These are phyloP conservation scores for Pisolithus tinctorius DNA, from an alignment of 768 basidiomycete genomes.

Conservation along the genomic window DNA sequence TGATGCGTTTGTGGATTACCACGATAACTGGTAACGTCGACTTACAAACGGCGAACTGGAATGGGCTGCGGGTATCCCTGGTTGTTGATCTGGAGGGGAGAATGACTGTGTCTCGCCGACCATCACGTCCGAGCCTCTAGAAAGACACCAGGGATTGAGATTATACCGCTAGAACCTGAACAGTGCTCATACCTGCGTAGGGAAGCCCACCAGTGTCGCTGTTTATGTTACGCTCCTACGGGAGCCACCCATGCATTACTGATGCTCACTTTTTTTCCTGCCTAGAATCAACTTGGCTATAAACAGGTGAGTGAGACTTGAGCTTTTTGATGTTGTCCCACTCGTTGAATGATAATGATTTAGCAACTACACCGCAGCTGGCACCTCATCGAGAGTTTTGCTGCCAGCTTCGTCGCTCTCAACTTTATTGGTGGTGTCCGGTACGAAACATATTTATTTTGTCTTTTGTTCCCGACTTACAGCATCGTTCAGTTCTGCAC, in stretches of 20 bases:
- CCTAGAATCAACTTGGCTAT: constrained; percentile 69
- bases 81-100: constrained; percentile 25
- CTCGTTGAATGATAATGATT: background rate
- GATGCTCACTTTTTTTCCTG: constrained; percentile 31
- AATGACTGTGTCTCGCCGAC: constrained; percentile 13
- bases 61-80: constrained; percentile 88
- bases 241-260: constrained; percentile 41
- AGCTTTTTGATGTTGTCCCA: background rate
- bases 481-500: constrained; percentile 45
- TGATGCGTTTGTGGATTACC: constrained; percentile 22
- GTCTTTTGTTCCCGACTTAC: constrained; percentile 3
- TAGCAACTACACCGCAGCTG: constrained; percentile 85
- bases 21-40: constrained; percentile 66
- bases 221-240: constrained; percentile 34
- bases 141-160: constrained; percentile 72
- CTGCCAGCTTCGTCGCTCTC: constrained; percentile 81
- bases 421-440: constrained; percentile 88
- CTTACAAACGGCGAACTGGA: constrained; percentile 57
- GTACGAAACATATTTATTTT: constrained; percentile 29
- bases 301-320: constrained; percentile 48
- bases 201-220: constrained; percentile 79
- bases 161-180: constrained; percentile 97
- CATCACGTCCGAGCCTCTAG: constrained; percentile 7
- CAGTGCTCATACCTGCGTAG: constrained; percentile 98
- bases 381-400: constrained; percentile 79